These are phyloP conservation scores for Naganishia onofrii DNA, from an alignment of 768 basidiomycete genomes.

Conservation along the genomic window DNA sequence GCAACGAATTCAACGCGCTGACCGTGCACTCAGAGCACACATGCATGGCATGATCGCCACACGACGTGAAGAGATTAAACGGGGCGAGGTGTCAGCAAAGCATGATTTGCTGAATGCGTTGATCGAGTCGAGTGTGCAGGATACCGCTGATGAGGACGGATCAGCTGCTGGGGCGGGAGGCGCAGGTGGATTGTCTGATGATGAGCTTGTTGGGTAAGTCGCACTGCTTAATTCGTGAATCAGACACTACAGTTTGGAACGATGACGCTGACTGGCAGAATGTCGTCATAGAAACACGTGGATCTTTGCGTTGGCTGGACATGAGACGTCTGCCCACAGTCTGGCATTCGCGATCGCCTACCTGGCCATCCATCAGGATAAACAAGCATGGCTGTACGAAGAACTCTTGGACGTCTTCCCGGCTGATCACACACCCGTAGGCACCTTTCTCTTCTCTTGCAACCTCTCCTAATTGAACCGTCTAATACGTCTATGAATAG, in stretches of 20 bases:
- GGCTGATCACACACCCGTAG: slow-evolving; percentile 29
- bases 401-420: slow-evolving; percentile 38
- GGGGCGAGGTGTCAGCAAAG: slow-evolving; percentile 15
- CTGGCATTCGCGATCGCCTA: slow-evolving; percentile 43
- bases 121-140: slow-evolving; percentile 31
- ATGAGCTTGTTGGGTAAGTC: slow-evolving; percentile 42
- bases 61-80: slow-evolving; percentile 17
- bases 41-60: slow-evolving; percentile 32
- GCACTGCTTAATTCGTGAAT: too few species aligned
- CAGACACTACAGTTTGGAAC: too few species aligned
- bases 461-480: background rate
- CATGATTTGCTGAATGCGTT: slow-evolving; percentile 32
- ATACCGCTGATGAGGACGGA: slow-evolving; percentile 25
- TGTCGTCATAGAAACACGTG: slow-evolving; percentile 31
- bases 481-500: background rate
- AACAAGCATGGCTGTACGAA: slow-evolving; percentile 42
- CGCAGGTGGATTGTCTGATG: slow-evolving; percentile 35
- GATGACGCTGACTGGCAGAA: background rate
- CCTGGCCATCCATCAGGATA: slow-evolving; percentile 43
- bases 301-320: slow-evolving; percentile 40
- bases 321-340: slow-evolving; percentile 45
- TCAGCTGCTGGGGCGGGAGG: slow-evolving; percentile 17
- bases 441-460: background rate
- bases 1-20: slow-evolving; percentile 2
- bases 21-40: slow-evolving; percentile 24